Base-by-base conservation (phyloP, 2,329 filamentous ascomycete genomes). In the Aureobasidium sp. region DNA sequence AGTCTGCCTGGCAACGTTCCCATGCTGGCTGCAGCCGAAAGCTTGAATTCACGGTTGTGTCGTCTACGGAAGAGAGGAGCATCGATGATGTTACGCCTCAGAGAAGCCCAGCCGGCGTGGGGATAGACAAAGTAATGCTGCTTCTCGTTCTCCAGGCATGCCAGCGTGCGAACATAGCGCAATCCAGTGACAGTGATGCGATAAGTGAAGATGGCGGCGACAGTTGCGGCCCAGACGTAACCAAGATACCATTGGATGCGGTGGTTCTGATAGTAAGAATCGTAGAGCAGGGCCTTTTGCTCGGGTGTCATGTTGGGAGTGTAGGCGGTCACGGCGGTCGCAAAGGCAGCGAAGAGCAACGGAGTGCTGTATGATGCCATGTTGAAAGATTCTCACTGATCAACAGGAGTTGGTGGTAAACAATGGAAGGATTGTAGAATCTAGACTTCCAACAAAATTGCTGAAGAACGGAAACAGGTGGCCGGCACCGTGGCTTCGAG, bases 81-180 rank as follows among this genome's bases (percentile, higher is more conserved):
- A 64, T 77, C 73, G 39, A 80, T 69, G 55, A 75, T 72, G 64
- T 79, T 71, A 54, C 74, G 75, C 72, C 79, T 81, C 69, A 79
- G 72, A 57, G 66, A 69, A 52, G 77, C 75, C 62, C 73, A 78
- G 34, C 67, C 68, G 53, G 69, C 67, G 64, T 89, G 87, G 5
- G 88, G 81, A 29, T 78, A 76, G 49, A 86, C 82, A 71, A 92
- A 96, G 77, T 91, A 96, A 63, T 83, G 81, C 73, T 96, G 91
- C 49, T 69, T 67, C 49, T 70, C 70, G 76, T 90, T 91, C 76
- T 83, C 87, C 66, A 96, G 81, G 69, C 86, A 90, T 45, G 88
- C 82, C 48, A 96, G 79, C 30, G 83, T 87, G 65, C 91, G 85
- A 41, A 92, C 78, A 70, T 94, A 87, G 66, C 82, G 84, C 62